phyloP scores from a whole-genome alignment of 371 early-diverging fungal genomes.

The Blakeslea trispora region DNA sequence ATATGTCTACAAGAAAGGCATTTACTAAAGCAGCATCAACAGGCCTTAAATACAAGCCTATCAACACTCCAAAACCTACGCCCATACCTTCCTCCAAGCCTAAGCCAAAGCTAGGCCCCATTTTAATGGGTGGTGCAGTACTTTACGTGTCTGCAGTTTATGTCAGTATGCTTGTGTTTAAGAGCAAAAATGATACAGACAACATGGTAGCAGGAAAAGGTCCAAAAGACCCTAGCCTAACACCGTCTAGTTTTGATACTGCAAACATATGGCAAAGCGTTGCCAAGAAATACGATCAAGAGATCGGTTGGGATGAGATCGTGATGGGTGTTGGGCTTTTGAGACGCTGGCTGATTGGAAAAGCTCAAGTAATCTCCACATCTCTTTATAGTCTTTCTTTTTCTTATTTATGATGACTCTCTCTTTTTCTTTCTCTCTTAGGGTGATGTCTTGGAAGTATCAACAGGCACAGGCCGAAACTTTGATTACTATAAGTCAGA shows the following conservation, averaged over 20 bases:
- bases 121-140: slow-evolving; percentile 47
- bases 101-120: slow-evolving; percentile 34
- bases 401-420: no score
- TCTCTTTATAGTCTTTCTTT: no score
- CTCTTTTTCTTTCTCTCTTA: no score
- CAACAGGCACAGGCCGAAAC: slow-evolving; percentile 77
- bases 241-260: slow-evolving; percentile 46
- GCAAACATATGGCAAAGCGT: slow-evolving; percentile 47
- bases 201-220: slow-evolving; percentile 11
- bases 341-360: slow-evolving; percentile 53
- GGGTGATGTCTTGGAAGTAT: slow-evolving; percentile 66
- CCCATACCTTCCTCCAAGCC: slow-evolving; percentile 6
- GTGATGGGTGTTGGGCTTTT: slow-evolving; percentile 63
- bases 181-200: slow-evolving; percentile 41
- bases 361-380: slow-evolving; percentile 56
- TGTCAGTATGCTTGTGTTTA: slow-evolving; percentile 51
- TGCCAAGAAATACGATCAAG: slow-evolving; percentile 62
- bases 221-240: slow-evolving; percentile 18
- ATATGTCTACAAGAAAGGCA: slow-evolving; percentile 23
- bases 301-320: slow-evolving; percentile 68
- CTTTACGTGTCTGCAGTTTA: slow-evolving; percentile 50
- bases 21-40: slow-evolving; percentile 12
- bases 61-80: slow-evolving; percentile 12
- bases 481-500: slow-evolving; percentile 56
- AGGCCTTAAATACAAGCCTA: slow-evolving; percentile 27